These are phyloP conservation scores for Tylopilus vinaceipallidus DNA, from an alignment of 768 basidiomycete species.

Conservation along the genomic window DNA sequence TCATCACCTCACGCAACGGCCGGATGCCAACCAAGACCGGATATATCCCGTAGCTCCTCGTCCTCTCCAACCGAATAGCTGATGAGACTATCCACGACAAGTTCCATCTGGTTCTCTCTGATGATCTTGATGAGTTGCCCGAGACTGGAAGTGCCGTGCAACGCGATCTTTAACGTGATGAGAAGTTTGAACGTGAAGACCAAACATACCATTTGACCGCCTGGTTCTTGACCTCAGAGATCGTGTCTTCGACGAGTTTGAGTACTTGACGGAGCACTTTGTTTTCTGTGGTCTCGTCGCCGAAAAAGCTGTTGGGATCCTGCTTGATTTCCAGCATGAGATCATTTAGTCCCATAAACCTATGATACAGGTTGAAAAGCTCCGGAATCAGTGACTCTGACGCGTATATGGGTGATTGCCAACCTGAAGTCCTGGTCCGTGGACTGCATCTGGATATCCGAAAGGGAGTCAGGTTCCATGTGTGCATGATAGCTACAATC, in stretches of 20 bases:
- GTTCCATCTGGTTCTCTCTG: conserved; percentile 76
- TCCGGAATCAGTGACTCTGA: conserved; percentile 15
- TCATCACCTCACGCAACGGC: background rate
- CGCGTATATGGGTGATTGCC: conserved; percentile 19
- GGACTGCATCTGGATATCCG: conserved; percentile 70
- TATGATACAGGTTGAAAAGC: conserved; percentile 31
- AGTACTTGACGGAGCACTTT: conserved; percentile 85
- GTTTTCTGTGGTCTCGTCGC: conserved; percentile 84
- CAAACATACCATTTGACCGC: conserved; percentile 85
- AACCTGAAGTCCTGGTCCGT: conserved; percentile 90
- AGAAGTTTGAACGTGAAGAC: background rate
- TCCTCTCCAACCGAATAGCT: conserved; percentile 83
- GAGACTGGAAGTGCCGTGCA: conserved; percentile 49
- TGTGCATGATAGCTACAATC: background rate
- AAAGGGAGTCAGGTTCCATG: conserved; percentile 4
- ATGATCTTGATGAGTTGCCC: conserved; percentile 90
- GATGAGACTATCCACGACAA: conserved; percentile 87
- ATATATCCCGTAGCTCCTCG: conserved; percentile 92
- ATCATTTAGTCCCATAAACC: conserved; percentile 97
- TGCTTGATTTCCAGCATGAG: conserved; percentile 84
- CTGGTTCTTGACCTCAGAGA: conserved; percentile 97
- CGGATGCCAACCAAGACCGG: conserved; percentile 67
- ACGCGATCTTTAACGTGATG: conserved; percentile 3
- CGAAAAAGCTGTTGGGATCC: conserved; percentile 69
- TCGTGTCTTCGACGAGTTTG: conserved; percentile 86